Evolutionary conservation across 805 yeast species (phyloP), one percentile per base, ranked within the genome.

Genomic region (Lipomyces anomalus): DNA sequence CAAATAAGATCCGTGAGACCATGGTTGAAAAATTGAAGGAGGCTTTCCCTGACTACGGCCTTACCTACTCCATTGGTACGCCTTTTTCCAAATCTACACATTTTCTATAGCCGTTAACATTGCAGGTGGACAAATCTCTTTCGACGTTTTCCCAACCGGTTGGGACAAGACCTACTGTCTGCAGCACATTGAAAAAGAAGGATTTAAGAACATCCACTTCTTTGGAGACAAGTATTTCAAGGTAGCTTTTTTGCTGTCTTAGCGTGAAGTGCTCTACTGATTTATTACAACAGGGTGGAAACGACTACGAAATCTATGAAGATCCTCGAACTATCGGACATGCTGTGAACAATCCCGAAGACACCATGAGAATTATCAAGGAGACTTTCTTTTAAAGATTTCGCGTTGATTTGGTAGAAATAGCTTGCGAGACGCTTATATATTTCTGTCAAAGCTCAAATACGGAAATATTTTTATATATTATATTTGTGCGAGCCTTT

Each of bases 151-250:
- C 90, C 99, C 99, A 74, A 86, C 96, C 55, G 98, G 99, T 64
- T 92, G 99, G 99, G 99, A 92, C 72, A 92, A 92, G 79, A 92
- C 99, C 52, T 92, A 90, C 75, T 86, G 95, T 70, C 78, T 92
- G 66, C 88, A 83, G 70, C 98, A 90, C 70, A 89, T 92, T 60
- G 86, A 71, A 61, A 68, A 74, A 50, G 96, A 90, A 70, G 80
- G 83, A 56, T 92, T 89, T 73, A 75, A 80, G 62, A 76, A 79
- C 60, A 87, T 92, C 61, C 97, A 92, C 74, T 92, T 92, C 80
- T 92, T 92, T 65, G 98, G 99, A 72, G 99, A 92, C 78, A 92
- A 92, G 78, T 77, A 95, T 57, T 84, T 84, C 75, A 57, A 68
- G 37, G 46, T 43, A 28, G 46, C 21, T 35, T 17, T 13, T 4